Evolutionary conservation across 306 rosid genomes (phyloP).

Genomic region (Adenanthera pavonina): DNA sequence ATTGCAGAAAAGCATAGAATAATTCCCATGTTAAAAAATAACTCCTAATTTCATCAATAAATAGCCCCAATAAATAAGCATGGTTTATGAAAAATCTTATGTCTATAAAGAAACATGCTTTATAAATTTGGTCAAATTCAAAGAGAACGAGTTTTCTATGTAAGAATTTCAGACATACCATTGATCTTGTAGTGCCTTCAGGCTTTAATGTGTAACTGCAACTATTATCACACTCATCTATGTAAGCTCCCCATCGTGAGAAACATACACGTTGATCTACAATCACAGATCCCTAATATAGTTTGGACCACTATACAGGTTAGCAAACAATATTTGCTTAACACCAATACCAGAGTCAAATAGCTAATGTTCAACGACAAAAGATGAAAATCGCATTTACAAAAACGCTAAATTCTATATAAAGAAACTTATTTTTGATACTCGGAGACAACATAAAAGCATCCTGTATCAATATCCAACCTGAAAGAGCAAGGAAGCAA

Average conservation of each 20-base stretch:
- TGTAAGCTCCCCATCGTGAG: slow-evolving; percentile 61
- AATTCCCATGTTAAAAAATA: slow-evolving; percentile 15
- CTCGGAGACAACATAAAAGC: slow-evolving; percentile 18
- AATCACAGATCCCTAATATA: slow-evolving; percentile 78
- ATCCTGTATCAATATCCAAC: not conserved
- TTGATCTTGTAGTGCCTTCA: slow-evolving; percentile 48
- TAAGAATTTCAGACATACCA: slow-evolving; percentile 47
- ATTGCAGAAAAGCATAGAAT: not conserved
- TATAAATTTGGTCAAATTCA: slow-evolving; percentile 13
- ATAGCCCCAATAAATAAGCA: slow-evolving; percentile 12
- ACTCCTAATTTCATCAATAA: not conserved
- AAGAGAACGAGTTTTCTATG: not conserved
- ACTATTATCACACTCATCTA: slow-evolving; percentile 60
- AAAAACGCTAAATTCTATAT: not conserved
- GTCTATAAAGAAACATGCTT: not conserved
- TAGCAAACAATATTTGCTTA: not conserved
- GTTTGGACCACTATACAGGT: slow-evolving; percentile 37
- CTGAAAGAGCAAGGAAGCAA: not conserved
- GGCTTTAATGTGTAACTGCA: slow-evolving; percentile 42
- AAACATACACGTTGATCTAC: slow-evolving; percentile 70
- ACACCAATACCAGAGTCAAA: not conserved
- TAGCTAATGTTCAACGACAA: not conserved
- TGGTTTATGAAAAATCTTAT: slow-evolving; percentile 2
- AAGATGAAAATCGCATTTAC: not conserved
- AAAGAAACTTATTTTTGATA: not conserved